A percentile compares a stretch with the other conserved stretches of the same genome.
Conservation (phyloP, 768 basidiomycete genomes). For the Boletus patriciae region DNA sequence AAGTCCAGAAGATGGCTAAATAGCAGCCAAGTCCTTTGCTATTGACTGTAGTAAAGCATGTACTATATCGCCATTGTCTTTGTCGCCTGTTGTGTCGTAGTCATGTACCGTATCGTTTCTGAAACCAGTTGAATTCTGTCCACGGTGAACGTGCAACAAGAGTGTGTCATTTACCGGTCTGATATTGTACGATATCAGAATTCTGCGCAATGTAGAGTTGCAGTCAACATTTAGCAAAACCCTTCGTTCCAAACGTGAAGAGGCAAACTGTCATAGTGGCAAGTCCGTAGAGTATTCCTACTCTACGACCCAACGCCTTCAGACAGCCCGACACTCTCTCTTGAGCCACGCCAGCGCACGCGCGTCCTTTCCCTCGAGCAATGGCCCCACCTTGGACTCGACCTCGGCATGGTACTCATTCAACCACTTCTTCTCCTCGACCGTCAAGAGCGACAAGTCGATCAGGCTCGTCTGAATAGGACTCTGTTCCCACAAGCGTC, state of each 20-base stretch:
- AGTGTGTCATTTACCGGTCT: too few species aligned
- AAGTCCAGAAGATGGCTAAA: background rate
- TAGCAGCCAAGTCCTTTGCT: background rate
- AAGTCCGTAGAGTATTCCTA: too few species aligned
- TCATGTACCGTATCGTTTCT: background rate
- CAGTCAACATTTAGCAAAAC: too few species aligned
- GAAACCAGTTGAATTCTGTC: background rate
- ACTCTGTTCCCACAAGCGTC: conserved; percentile 39
- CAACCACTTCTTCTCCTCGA: conserved; percentile 77
- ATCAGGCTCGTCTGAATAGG: conserved; percentile 88
- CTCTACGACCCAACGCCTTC: background rate
- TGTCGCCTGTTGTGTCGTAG: background rate
- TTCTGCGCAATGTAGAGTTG: too few species aligned
- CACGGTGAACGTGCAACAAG: too few species aligned
- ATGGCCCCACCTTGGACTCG: conserved; percentile 49
- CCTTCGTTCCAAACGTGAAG: too few species aligned
- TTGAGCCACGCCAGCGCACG: conserved; percentile 28
- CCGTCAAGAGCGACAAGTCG: conserved; percentile 58
- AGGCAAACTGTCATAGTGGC: too few species aligned
- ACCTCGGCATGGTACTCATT: conserved; percentile 81
- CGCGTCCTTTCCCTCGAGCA: conserved; percentile 46
- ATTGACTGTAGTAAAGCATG: background rate
- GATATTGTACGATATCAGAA: too few species aligned
- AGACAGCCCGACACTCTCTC: conserved; percentile 19
- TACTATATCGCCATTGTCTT: background rate